Conservation (phyloP, 495 filamentous ascomycete genomes). For the Tetracladium marchalianum region DNA sequence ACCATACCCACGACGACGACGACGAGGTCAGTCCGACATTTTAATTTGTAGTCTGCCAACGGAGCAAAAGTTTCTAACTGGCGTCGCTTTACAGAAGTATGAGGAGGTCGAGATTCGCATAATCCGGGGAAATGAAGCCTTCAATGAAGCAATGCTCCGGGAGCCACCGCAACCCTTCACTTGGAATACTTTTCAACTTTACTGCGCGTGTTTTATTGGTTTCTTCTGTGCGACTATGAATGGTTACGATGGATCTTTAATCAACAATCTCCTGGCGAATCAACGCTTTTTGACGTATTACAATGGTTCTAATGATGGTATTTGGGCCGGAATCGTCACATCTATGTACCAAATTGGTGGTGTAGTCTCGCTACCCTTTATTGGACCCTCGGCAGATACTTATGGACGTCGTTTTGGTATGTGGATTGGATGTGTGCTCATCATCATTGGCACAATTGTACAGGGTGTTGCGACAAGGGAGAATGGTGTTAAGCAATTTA, state of each 20-base stretch:
- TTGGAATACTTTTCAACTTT: conserved; percentile 24
- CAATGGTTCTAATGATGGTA: conserved; percentile 22
- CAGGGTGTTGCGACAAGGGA: conserved; percentile 33
- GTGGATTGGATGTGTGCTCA: conserved; percentile 47
- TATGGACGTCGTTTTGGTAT: conserved; percentile 55
- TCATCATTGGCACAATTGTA: conserved; percentile 50
- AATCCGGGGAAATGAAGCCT: conserved; percentile 25
- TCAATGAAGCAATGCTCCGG: conserved; percentile 26
- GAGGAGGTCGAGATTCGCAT: conserved; percentile 20
- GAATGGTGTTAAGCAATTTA: conserved; percentile 37
- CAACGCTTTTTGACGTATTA: conserved; percentile 18
- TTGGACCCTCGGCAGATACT: conserved; percentile 38
- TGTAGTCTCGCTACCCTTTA: conserved; percentile 43
- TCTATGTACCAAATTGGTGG: conserved; percentile 51
- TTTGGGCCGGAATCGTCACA: conserved; percentile 42
- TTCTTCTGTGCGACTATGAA: conserved; percentile 39
- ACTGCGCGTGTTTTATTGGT: conserved; percentile 29
- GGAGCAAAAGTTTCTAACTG: neutral
- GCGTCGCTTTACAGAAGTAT: conserved; percentile 12
- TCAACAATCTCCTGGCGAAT: conserved; percentile 26
- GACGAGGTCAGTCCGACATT: too few relatives aligned
- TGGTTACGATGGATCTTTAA: conserved; percentile 46
- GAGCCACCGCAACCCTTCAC: conserved; percentile 28
- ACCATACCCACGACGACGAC: too few relatives aligned
- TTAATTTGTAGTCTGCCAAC: too few relatives aligned